Conservation (phyloP, 495 filamentous ascomycete genomes). For the Elaphomyces granulatus region DNA sequence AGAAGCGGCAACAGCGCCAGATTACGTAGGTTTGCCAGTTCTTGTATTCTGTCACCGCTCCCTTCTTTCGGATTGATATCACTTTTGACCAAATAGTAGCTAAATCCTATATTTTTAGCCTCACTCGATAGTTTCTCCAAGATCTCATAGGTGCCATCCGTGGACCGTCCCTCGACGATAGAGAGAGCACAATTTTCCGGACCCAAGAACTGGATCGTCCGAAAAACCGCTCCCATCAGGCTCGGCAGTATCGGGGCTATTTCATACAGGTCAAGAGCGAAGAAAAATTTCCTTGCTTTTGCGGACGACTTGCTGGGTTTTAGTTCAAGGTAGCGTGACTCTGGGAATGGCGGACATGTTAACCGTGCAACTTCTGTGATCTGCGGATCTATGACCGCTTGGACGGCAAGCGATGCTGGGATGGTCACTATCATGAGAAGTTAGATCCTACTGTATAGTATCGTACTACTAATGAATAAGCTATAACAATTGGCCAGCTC, state of each 20-base stretch:
- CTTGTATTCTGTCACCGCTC: constrained; percentile 21
- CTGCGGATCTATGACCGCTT: too few species aligned
- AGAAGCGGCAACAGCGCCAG: constrained; percentile 28
- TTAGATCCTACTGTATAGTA: too few species aligned
- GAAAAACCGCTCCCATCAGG: constrained; percentile 30
- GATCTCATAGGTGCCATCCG: constrained; percentile 37
- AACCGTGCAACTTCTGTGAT: too few species aligned
- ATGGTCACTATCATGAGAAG: too few species aligned
- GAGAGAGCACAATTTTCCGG: constrained; percentile 34
- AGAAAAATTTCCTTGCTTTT: constrained; percentile 36
- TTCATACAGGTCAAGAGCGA: constrained; percentile 35
- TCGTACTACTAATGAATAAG: too few species aligned
- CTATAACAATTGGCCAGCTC: too few species aligned
- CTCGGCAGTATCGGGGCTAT: constrained; percentile 28
- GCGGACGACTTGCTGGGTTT: too few species aligned
- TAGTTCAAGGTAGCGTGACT: too few species aligned
- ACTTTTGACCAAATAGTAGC: constrained; percentile 24
- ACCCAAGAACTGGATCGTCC: constrained; percentile 33
- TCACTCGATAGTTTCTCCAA: constrained; percentile 19
- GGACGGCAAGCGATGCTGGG: too few species aligned
- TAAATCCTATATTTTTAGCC: constrained; percentile 19
- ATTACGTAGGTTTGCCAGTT: constrained; percentile 32
- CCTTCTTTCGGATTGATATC: constrained; percentile 18
- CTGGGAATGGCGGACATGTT: too few species aligned
- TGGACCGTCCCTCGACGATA: constrained; percentile 34